Evolutionary conservation across 1,139 yeast genomes (phyloP).

Genomic region (Candida tetrigidarum): DNA sequence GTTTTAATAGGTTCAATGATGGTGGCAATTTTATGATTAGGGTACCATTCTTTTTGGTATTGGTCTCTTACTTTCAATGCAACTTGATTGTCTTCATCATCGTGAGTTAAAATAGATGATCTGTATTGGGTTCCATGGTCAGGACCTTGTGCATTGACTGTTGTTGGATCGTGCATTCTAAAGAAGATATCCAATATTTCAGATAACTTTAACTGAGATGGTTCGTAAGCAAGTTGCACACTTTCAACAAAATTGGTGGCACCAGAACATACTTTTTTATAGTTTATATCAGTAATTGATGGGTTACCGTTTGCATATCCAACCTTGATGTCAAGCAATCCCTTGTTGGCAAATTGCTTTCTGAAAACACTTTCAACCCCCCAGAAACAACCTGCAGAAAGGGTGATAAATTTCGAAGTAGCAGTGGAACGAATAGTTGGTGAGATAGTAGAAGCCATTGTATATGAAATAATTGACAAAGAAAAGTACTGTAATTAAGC

Average conservation of each 20-base stretch:
- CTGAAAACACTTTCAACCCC: constrained; percentile 87
- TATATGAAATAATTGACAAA: neutral
- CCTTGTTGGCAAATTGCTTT: constrained; percentile 64
- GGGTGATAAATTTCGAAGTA: constrained; percentile 55
- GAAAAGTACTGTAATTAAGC: too few relatives aligned
- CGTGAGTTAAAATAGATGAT: constrained; percentile 70
- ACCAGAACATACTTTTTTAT: constrained; percentile 77
- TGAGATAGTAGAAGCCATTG: constrained; percentile 27
- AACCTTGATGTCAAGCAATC: constrained; percentile 75
- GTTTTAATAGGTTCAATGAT: constrained; percentile 65
- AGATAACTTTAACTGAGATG: constrained; percentile 56
- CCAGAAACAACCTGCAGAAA: constrained; percentile 95
- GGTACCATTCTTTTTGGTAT: constrained; percentile 47
- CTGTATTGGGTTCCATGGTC: constrained; percentile 87
- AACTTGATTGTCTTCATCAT: constrained; percentile 41
- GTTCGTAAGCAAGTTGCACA: constrained; percentile 82
- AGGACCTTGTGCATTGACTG: constrained; percentile 72
- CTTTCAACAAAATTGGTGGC: constrained; percentile 78
- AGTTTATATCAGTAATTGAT: constrained; percentile 57
- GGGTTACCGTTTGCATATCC: constrained; percentile 87
- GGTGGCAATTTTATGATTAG: constrained; percentile 55
- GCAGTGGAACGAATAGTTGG: constrained; percentile 41
- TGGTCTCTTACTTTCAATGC: constrained; percentile 34
- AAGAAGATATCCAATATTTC: constrained; percentile 84
- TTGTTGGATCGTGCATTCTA: constrained; percentile 80